These are phyloP conservation scores for Nicotiana sylvestris DNA, from an alignment of 257 asterid species.

Conservation along the genomic window DNA sequence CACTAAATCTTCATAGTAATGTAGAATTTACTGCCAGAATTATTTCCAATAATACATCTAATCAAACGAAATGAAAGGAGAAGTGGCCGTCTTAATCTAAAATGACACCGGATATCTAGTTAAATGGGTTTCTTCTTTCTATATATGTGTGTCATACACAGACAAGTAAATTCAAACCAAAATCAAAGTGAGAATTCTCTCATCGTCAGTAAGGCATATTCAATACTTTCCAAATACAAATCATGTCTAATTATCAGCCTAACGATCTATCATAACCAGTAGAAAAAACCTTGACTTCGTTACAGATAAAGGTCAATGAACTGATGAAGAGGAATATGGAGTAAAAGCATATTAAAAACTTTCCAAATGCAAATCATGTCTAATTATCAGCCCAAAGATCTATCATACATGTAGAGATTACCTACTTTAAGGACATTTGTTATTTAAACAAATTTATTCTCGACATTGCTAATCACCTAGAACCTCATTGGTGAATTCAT, in stretches of 20 bases:
- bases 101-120: not conserved
- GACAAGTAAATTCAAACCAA: not conserved
- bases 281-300: not conserved
- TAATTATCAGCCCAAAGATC: not conserved
- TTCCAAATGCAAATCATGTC: not conserved
- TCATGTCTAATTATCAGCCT: not conserved
- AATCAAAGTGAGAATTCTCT: not conserved
- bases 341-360: not conserved
- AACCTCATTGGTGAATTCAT: not conserved
- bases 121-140: not conserved
- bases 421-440: not conserved
- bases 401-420: not conserved
- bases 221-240: not conserved
- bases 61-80: not conserved
- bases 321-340: not conserved
- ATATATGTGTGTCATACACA: not conserved
- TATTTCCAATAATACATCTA: constrained; percentile 5
- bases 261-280: not conserved
- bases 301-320: not conserved
- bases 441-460: not conserved
- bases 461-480: not conserved
- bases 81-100: not conserved
- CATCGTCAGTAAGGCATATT: not conserved
- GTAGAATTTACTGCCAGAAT: not conserved
- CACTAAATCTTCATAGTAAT: not conserved